Conservation (phyloP, 2,329 filamentous ascomycete genomes). For the Coniella vitis region DNA sequence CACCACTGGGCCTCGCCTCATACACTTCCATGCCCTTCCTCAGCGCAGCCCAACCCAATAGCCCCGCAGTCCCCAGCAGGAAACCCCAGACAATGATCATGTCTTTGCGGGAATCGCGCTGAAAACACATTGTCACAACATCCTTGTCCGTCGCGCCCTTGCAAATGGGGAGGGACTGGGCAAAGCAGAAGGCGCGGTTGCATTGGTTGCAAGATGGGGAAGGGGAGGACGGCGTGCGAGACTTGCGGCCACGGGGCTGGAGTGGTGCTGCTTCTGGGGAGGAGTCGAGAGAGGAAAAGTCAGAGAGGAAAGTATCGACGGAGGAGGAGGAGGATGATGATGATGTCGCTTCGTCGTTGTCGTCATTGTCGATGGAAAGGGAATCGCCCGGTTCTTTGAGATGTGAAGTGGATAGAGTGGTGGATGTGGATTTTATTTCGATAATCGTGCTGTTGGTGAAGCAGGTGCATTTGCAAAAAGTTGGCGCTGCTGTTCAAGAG, state of each 20-base stretch:
- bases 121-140: conserved; percentile 57
- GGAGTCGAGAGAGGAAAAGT: conserved; percentile 17
- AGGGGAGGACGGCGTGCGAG: conserved; percentile 29
- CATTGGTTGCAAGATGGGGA: conserved; percentile 49
- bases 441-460: conserved; percentile 65
- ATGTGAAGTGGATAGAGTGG: conserved; percentile 42
- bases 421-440: conserved; percentile 16
- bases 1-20: conserved; percentile 19
- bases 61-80: conserved; percentile 49
- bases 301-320: background rate
- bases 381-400: conserved; percentile 11
- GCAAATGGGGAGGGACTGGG: conserved; percentile 55
- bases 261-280: too few species aligned
- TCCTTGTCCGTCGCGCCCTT: conserved; percentile 55
- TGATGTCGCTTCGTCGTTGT: conserved; percentile 12
- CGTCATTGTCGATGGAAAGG: conserved; percentile 17
- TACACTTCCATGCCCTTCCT: conserved; percentile 40
- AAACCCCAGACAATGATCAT: conserved; percentile 60
- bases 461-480: conserved; percentile 66
- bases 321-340: conserved; percentile 13
- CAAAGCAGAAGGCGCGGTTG: conserved; percentile 58
- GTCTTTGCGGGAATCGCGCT: conserved; percentile 61
- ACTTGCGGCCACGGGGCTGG: background rate
- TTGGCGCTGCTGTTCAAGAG: conserved; percentile 43
- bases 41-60: conserved; percentile 54